These are phyloP conservation scores for Saccharomycodes ludwigii DNA, from an alignment of 805 yeast species.

Conservation along the genomic window DNA sequence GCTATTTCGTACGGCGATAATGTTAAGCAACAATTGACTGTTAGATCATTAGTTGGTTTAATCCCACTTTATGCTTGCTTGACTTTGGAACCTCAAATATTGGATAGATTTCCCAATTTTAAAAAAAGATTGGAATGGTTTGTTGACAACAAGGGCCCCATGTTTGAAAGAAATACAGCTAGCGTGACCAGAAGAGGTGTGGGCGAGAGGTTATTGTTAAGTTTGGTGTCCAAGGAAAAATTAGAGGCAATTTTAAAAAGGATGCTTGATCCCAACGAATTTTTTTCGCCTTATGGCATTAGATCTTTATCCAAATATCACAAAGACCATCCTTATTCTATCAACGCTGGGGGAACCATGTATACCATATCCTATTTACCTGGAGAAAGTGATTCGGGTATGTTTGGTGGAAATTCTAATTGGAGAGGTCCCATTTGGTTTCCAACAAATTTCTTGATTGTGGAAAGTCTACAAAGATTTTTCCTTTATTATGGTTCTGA, in stretches of 20 bases:
- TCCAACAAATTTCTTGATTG: slow-evolving; percentile 76
- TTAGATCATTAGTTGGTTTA: slow-evolving; percentile 80
- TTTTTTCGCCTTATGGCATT: slow-evolving; percentile 73
- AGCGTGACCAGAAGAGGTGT: slow-evolving; percentile 69
- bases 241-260: slow-evolving; percentile 60
- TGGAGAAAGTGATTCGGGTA: slow-evolving; percentile 83
- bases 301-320: slow-evolving; percentile 82
- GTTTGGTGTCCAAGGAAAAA: slow-evolving; percentile 73
- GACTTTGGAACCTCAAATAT: slow-evolving; percentile 74
- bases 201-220: slow-evolving; percentile 67
- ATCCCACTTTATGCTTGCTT: slow-evolving; percentile 84
- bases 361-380: slow-evolving; percentile 67
- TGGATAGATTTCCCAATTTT: slow-evolving; percentile 70
- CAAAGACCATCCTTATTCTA: slow-evolving; percentile 69
- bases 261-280: slow-evolving; percentile 80
- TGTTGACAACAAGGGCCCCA: slow-evolving; percentile 49
- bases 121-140: slow-evolving; percentile 80
- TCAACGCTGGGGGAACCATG: slow-evolving; percentile 67
- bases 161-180: slow-evolving; percentile 76
- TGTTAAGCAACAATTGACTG: slow-evolving; percentile 58
- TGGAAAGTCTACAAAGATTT: slow-evolving; percentile 79
- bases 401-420: slow-evolving; percentile 93
- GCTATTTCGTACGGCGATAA: slow-evolving; percentile 67
- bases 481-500: slow-evolving; percentile 80
- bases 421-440: slow-evolving; percentile 99